Evolutionary conservation across 169 alveolate genomes (phyloP), one percentile per base, ranked within the genome.

Genomic region (Babesia gibsoni): DNA sequence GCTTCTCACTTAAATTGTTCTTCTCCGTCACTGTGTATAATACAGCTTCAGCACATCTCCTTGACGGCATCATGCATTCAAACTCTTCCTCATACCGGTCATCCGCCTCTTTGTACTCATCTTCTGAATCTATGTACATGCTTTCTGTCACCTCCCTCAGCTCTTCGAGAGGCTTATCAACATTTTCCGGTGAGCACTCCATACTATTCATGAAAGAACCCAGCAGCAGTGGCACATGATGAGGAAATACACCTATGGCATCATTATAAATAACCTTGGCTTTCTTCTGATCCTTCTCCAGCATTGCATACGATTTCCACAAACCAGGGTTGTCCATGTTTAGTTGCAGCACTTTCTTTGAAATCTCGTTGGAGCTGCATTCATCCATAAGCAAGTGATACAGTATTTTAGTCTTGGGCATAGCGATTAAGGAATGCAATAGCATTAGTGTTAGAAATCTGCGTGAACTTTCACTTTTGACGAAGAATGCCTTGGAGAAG

Each of bases 301-400:
- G 14, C n/a, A 12, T 12, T 29, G 67, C 53, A 20, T 66, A 66
- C 6, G 65, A 22, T 16, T 36, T 22, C 77, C 77, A 66, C 2
- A 66, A 53, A 0, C 52, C 67, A 27, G 77, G 56, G 20, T 50
- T 35, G 14, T 52, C 20, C 12, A 36, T 18, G 18, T 52, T 10
- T 5, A 66, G 67, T 18, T 32, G 32, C 57, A 66, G 53, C 16
- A 66, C 35, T 30, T 37, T 36, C 66, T 66, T 66, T 3, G 77
- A 20, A 5, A 66, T n/a, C 1, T 66, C 77, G 30, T 66, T 54
- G 12, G 53, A 37, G n/a, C 36, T 30, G 33, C 77, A 66, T 5
- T 33, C 67, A 9, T 27, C 52, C 66, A 66, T 66, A 18, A 66
- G 52, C 41, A 66, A 22, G 23, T 52, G 53, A 9, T 14, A 25